Conservation (phyloP, 305 asterid species). For the Rubia tinctorum region DNA sequence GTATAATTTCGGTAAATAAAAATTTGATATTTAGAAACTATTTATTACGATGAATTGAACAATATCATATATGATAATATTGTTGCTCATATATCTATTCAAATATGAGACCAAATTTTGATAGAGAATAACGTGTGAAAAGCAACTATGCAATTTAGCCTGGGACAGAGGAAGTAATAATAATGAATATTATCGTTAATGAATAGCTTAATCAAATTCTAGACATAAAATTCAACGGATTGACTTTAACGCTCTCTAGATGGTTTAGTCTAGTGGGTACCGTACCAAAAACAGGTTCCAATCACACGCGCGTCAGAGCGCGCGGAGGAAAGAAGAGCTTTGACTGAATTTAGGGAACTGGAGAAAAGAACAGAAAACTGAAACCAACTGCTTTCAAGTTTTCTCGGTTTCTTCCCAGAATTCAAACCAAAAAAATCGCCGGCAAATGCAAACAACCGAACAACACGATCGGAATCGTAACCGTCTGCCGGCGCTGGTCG, state of each 20-base stretch:
- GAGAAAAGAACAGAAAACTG: constrained; percentile 17
- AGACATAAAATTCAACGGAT: no score
- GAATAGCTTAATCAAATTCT: no score
- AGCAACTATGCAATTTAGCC: no score
- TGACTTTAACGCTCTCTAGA: not conserved
- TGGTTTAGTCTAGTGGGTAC: not conserved
- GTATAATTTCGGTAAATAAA: no score
- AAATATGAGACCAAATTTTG: no score
- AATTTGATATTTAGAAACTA: no score
- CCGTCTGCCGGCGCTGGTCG: not conserved
- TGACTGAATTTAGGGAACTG: not conserved
- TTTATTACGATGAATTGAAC: no score
- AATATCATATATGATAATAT: no score
- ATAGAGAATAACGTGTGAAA: no score
- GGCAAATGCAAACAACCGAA: not conserved
- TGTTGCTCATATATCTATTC: no score
- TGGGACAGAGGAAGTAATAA: no score
- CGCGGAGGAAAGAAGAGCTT: not conserved
- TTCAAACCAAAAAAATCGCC: constrained; percentile 4
- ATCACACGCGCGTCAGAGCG: not conserved
- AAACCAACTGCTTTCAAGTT: constrained; percentile 39
- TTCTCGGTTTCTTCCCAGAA: constrained; percentile 18
- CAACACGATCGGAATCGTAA: not conserved
- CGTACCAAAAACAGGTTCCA: not conserved
- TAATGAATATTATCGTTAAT: no score